A percentile compares a stretch with the other conserved stretches of the same genome.
Conservation (phyloP, 164 flowering plant genomes). For the Annona squamosa region DNA sequence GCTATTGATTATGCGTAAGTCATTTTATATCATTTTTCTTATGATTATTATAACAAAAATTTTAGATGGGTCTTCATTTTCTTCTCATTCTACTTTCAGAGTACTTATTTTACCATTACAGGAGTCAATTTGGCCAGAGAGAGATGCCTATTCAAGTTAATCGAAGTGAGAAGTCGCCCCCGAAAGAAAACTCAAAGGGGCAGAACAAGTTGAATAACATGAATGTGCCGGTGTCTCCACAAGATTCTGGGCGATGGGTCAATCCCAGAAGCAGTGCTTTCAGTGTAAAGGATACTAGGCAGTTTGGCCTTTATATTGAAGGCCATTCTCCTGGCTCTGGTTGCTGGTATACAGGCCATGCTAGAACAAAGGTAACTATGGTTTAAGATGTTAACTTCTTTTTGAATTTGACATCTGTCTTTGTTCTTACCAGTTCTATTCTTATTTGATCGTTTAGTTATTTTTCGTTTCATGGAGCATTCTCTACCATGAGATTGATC, state of each 20-base stretch:
- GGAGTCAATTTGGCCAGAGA: constrained; percentile 63
- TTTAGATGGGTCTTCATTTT: background rate
- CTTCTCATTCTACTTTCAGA: background rate
- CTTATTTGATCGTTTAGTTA: too few species aligned
- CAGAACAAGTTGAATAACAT: constrained; percentile 28
- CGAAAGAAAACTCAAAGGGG: constrained; percentile 22
- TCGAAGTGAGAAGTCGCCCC: constrained; percentile 14
- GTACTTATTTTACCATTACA: constrained; percentile 19
- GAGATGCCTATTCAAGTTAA: constrained; percentile 19
- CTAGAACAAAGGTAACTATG: constrained; percentile 56
- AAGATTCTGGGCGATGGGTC: constrained; percentile 48
- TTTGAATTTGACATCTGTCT: too few species aligned
- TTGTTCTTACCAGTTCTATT: too few species aligned
- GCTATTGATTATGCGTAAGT: constrained; percentile 51
- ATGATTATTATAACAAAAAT: background rate
- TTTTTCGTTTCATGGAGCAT: too few species aligned
- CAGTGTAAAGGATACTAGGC: constrained; percentile 57
- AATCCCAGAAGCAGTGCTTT: constrained; percentile 36
- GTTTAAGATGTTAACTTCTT: too few species aligned
- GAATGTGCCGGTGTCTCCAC: constrained; percentile 21
- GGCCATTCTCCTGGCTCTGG: constrained; percentile 36
- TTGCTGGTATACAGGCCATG: constrained; percentile 58
- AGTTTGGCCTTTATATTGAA: constrained; percentile 50
- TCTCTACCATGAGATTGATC: too few species aligned
- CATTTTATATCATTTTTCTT: background rate